Base-by-base conservation (phyloP, 805 yeast species). In the Babjeviella inositovora region DNA sequence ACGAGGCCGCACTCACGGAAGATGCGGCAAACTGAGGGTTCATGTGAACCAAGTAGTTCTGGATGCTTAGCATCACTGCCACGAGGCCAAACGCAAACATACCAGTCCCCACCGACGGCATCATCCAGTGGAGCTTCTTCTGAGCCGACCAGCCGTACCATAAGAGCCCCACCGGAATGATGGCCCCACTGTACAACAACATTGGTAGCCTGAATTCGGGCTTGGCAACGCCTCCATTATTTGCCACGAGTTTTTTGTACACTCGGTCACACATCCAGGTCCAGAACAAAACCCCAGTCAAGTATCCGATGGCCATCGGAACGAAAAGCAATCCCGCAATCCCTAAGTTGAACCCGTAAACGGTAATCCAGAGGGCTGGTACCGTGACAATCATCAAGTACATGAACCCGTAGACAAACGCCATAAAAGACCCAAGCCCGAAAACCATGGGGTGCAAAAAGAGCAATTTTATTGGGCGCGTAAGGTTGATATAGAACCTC, bases 111-210 rank as follows among this genome's bases (percentile, higher is more conserved):
- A 73, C 48, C 15, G 53, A 48, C 1, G 80, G 76, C 55, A 70
- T 63, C 19, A 73, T 56, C 73, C 76, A 74, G 24, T 56, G 67
- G 20, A 67, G 37, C 15, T 59, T 39, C 15, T 59, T 50, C 35
- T 70, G 50, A 2, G 76, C 72, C 16, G 72, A 59, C 84, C 82
- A 74, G 9, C 82, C 84, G 35, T 67, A 71, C 68, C 79, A 68
- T 29, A 74, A 48, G 19, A 73, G 46, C 0, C 81, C 82, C 8
- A 56, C 50, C 0, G 81, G 71, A 31, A 68, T 55, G 10, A 59
- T 36, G 17, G 71, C 31, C 1, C 75, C 69, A 11, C 62, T 49
- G 9, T 51, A 41, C 30, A 66, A 50, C 19, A 71, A 39, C 25
- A 60, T 46, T 8, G 72, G 72, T 15, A 73, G 38, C 22, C 77